phyloP scores from a whole-genome alignment of 2,329 filamentous ascomycete species.

The Ascochyta viciae-villosae region DNA sequence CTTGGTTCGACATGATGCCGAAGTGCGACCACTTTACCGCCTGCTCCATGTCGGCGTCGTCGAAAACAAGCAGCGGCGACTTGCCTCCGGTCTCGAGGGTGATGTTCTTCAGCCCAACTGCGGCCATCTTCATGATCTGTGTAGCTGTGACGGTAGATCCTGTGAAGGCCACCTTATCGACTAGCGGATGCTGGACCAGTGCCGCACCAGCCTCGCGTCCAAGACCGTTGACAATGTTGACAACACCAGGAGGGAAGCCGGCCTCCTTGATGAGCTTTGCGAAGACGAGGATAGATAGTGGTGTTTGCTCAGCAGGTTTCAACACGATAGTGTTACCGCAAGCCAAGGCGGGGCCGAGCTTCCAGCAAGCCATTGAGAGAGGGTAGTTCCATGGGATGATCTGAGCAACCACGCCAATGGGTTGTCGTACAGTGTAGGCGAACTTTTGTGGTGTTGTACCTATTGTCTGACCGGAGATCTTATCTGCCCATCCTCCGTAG shows the following conservation, averaged over 20 bases:
- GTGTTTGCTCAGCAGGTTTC: conserved; percentile 63
- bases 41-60: conserved; percentile 54
- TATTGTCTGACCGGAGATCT: conserved; percentile 75
- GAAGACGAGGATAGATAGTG: conserved; percentile 48
- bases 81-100: conserved; percentile 56
- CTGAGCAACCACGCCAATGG: conserved; percentile 54
- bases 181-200: conserved; percentile 68
- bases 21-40: conserved; percentile 46
- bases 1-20: conserved; percentile 48
- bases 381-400: conserved; percentile 54
- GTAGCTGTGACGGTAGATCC: conserved; percentile 74
- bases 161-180: conserved; percentile 80
- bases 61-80: conserved; percentile 53
- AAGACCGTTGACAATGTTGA: conserved; percentile 60
- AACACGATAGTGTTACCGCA: conserved; percentile 63
- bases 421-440: conserved; percentile 76
- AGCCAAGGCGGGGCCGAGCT: conserved; percentile 63
- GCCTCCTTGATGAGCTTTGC: conserved; percentile 42
- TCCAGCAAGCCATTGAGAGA: conserved; percentile 53
- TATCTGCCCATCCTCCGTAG: conserved; percentile 79
- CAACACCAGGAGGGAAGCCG: conserved; percentile 51
- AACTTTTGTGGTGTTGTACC: conserved; percentile 71
- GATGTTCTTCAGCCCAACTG: conserved; percentile 51
- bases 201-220: conserved; percentile 64
- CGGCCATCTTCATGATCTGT: conserved; percentile 59